phyloP scores from a whole-genome alignment of 2,329 filamentous ascomycete genomes.

The Emmonsia crescens region DNA sequence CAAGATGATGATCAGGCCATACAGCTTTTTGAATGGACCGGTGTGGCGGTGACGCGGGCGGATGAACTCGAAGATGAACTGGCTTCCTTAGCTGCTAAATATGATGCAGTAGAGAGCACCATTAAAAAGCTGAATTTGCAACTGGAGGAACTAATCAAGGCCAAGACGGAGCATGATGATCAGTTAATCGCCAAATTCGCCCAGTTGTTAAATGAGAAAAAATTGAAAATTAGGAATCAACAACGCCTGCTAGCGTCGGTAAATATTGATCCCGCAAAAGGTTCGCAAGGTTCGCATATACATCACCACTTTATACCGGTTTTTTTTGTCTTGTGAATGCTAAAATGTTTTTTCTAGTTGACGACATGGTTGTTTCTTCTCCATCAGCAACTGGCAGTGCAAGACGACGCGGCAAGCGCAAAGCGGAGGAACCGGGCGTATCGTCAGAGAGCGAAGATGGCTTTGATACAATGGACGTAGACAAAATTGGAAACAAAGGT shows the following conservation, averaged over 20 bases:
- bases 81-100: constrained; percentile 30
- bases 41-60: constrained; percentile 37
- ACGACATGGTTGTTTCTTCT: constrained; percentile 17
- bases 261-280: constrained; percentile 32
- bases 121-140: constrained; percentile 43
- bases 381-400: constrained; percentile 1
- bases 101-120: constrained; percentile 37
- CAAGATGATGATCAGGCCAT: constrained; percentile 46
- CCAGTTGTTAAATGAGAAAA: constrained; percentile 51
- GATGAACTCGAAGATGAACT: constrained; percentile 33
- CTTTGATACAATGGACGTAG: constrained; percentile 30
- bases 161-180: constrained; percentile 47
- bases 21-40: constrained; percentile 47
- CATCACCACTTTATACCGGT: neutral
- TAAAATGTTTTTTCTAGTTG: constrained; percentile 15
- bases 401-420: constrained; percentile 18
- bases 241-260: constrained; percentile 44
- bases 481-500: constrained; percentile 12
- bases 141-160: constrained; percentile 46
- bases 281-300: constrained; percentile 22
- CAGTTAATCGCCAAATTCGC: constrained; percentile 48
- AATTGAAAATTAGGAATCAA: constrained; percentile 53
- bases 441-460: constrained; percentile 24
- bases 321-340: constrained; percentile 4
- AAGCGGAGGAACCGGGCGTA: constrained; percentile 12